Base-by-base conservation (phyloP, 78 protist species). In the Bodo saltans region DNA sequence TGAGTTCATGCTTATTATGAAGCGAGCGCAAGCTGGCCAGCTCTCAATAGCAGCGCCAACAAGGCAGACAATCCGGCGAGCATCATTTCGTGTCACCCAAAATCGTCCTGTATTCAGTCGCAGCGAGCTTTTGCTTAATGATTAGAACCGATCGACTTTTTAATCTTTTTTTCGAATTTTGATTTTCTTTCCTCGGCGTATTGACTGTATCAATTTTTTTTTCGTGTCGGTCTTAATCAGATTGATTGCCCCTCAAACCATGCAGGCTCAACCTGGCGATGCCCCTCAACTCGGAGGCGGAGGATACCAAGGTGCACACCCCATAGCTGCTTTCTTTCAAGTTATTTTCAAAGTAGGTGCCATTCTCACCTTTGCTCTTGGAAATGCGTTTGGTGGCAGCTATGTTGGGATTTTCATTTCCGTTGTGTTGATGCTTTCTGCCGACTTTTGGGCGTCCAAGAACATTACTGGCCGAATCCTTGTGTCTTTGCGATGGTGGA, bases 401-500 rank as follows among this genome's bases (percentile, higher is more conserved):
- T 80, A 81, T 28, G 86, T 80, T 30, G 0, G 38, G 30, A 21
- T 8, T 11, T 86, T 80, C 33, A 32, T 80, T 3, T 26, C 34
- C n/a, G 37, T 70, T 11, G 86, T 85, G 32, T 53, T 93, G 60
- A 27, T 92, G 30, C 30, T 83, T 8, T 82, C 95, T 26, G 74
- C 73, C 30, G 97, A 94, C 83, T 93, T 94, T 86, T 94, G 95
- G 95, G 69, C 68, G 37, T 88, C 83, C 35, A 93, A 94, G 84
- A 94, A 94, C 70, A 79, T 94, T 11, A 34, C 93, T 23, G 97
- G 97, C 32, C 34, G 97, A 2, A 26, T 92, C 32, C 74, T 94
- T 3, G 97, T 93, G 32, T 95, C 94, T 4, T 79, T 91, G 37
- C 84, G 97, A 40, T 94, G 95, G 94, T 94, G 97, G 97, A 93